phyloP scores from a whole-genome alignment of 2,329 filamentous ascomycete species.

The Hypomyces perniciosus region DNA sequence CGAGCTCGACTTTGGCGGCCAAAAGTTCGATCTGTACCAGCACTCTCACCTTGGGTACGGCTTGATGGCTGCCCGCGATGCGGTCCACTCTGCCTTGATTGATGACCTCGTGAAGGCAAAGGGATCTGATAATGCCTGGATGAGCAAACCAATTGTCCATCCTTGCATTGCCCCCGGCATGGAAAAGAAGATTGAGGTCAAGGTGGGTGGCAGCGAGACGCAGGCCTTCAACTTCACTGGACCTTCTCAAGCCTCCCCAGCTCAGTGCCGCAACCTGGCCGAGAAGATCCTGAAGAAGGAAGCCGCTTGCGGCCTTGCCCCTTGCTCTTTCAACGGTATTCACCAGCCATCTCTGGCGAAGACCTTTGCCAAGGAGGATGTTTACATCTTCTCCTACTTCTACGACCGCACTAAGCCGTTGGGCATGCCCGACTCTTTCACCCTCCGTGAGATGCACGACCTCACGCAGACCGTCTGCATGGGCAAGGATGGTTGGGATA shows the following conservation, averaged over 20 bases:
- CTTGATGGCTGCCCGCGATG: conserved; percentile 87
- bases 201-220: conserved; percentile 52
- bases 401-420: conserved; percentile 90
- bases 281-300: conserved; percentile 92
- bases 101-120: conserved; percentile 63
- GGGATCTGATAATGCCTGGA: conserved; percentile 58
- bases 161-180: conserved; percentile 83
- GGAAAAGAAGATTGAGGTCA: conserved; percentile 65
- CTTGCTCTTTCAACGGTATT: conserved; percentile 98
- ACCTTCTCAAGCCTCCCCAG: conserved; percentile 65
- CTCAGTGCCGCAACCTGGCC: conserved; percentile 83
- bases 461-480: conserved; percentile 79
- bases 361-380: conserved; percentile 85
- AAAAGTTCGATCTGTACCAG: conserved; percentile 89
- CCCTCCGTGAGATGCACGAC: conserved; percentile 80
- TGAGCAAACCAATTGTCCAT: conserved; percentile 66
- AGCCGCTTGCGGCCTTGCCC: conserved; percentile 68
- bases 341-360: conserved; percentile 89
- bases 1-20: conserved; percentile 80
- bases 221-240: conserved; percentile 77
- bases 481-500: conserved; percentile 70
- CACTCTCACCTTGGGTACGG: conserved; percentile 97
- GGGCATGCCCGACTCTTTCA: conserved; percentile 98
- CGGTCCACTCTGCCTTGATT: conserved; percentile 72
- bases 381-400: conserved; percentile 98